Evolutionary conservation across 2,329 filamentous ascomycete genomes (phyloP), one percentile per base, ranked within the genome.

Genomic region (Trichoderma sp.): DNA sequence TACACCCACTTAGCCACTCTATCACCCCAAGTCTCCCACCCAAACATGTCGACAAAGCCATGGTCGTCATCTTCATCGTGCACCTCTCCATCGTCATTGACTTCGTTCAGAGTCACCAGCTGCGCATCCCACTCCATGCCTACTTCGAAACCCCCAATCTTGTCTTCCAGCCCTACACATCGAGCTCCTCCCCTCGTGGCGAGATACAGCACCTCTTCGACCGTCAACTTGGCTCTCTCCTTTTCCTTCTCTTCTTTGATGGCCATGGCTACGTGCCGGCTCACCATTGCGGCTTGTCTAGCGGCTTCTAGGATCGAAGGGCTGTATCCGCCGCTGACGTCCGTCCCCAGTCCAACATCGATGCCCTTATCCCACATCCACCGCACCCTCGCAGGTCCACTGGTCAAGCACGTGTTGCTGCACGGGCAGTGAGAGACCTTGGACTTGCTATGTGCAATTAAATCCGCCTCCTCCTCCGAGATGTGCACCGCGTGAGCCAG

Each of bases 111-210:
- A 11, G 88, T 86, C 73, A 99, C 88, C 79, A 98, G 87, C 87
- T 98, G 95, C 76, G 94, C 95, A 87, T 99, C 97, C 91, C 93
- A 98, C 78, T 94, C 90, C 92, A 93, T 97, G 0, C 95, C 97
- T 1, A 93, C 89, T 78, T 94, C 94, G 82, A 98, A 98, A 0
- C 88, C 92, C 3, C 97, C 97, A 18, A 98, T 88, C 76, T 87
- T 89, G 9, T 90, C 88, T 56, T 88, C 89, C 77, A 98, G 86
- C 0, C 95, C 94, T 0, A 98, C 89, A 1, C 97, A 94, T 41
- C 89, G 88, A 0, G 97, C 97, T 0, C 97, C 97, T 12, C 97
- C 97, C n/a, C 91, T 86, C 1, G 97, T 99, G 0, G 92, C 96
- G 0, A 99, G 89, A 81, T 94, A 97, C 71, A 99, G 82, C 16